Conservation (phyloP, 2,329 filamentous ascomycete genomes). For the Beauveria rudraprayagi region DNA sequence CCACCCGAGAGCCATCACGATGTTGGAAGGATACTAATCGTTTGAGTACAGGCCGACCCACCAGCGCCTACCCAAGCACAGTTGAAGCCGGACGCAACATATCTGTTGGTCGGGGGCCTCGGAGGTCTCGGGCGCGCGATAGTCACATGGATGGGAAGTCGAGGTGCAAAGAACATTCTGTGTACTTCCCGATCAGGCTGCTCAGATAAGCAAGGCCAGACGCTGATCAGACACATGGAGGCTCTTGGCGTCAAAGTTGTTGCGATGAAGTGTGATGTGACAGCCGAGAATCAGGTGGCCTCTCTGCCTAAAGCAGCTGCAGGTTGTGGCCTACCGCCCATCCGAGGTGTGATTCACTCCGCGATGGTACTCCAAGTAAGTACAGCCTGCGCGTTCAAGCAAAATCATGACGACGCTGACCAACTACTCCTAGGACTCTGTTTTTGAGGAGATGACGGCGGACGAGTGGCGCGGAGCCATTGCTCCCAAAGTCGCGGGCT, state of each 20-base stretch:
- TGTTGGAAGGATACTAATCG: not conserved
- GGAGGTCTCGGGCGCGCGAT: not conserved
- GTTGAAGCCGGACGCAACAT: not conserved
- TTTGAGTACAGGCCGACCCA: not conserved
- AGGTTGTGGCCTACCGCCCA: constrained; percentile 20
- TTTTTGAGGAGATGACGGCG: constrained; percentile 22
- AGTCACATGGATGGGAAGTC: not conserved
- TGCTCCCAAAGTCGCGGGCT: constrained; percentile 24
- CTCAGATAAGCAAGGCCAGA: not conserved
- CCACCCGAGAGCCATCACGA: not conserved
- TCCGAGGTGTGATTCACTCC: constrained; percentile 29
- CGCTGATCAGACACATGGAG: not conserved
- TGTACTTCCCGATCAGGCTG: constrained; percentile 14
- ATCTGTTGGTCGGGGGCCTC: not conserved
- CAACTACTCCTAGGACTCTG: not conserved
- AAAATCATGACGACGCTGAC: not conserved
- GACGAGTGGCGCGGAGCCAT: constrained; percentile 20
- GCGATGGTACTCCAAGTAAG: constrained; percentile 24
- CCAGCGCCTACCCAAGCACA: not conserved
- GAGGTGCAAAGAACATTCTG: constrained; percentile 17
- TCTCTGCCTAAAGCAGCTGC: not conserved
- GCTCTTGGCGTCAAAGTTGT: constrained; percentile 14
- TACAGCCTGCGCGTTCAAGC: not conserved
- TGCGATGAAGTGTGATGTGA: constrained; percentile 22
- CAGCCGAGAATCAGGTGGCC: not conserved